phyloP scores from a whole-genome alignment of 768 basidiomycete species.

The Russula sp. region DNA sequence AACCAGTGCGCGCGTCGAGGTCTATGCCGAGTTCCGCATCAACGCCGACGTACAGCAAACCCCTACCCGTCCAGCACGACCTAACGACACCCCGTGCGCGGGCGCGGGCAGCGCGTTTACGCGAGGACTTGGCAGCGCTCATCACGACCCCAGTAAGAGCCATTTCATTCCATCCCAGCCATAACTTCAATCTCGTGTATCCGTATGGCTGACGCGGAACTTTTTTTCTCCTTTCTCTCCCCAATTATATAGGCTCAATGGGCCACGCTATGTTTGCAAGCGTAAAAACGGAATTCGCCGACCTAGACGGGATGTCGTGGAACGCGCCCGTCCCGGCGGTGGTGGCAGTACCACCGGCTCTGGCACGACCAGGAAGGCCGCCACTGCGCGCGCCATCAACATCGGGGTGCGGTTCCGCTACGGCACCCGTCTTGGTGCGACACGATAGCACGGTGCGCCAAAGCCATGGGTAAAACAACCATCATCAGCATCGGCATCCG shows the following conservation, averaged over 20 bases:
- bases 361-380: too few relatives aligned
- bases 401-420: background rate
- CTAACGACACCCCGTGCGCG: too few relatives aligned
- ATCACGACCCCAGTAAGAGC: conserved; percentile 17
- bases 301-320: conserved; percentile 54
- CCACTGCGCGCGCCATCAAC: too few relatives aligned
- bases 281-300: conserved; percentile 55
- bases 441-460: conserved; percentile 10
- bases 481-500: background rate
- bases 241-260: conserved; percentile 29
- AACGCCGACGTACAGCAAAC: too few relatives aligned
- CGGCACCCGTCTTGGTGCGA: background rate
- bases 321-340: too few relatives aligned
- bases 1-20: background rate
- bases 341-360: too few relatives aligned
- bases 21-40: background rate
- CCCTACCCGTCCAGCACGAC: too few relatives aligned
- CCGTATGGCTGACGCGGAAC: background rate
- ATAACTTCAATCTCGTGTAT: background rate
- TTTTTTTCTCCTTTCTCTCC: background rate
- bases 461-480: background rate
- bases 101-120: too few relatives aligned
- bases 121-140: too few relatives aligned
- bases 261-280: conserved; percentile 35
- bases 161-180: too few relatives aligned